These are phyloP conservation scores for Candida schatavii DNA, from an alignment of 805 yeast genomes.

Conservation along the genomic window DNA sequence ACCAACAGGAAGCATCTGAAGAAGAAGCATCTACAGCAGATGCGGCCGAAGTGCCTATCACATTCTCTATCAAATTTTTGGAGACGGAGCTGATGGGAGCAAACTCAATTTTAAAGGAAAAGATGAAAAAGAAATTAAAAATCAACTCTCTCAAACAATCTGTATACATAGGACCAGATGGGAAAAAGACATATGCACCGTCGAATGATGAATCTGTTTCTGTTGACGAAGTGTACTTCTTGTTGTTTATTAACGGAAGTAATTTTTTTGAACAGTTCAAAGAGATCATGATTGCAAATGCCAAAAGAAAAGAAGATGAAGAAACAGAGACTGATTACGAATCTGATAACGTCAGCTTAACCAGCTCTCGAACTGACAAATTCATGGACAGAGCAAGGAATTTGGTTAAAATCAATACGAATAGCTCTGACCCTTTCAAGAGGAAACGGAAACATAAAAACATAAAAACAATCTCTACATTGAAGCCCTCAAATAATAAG, in stretches of 20 bases:
- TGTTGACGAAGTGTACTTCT: constrained; percentile 66
- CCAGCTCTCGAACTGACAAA: neutral
- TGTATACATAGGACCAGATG: constrained; percentile 10
- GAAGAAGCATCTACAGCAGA: constrained; percentile 10
- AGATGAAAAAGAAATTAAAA: constrained; percentile 4
- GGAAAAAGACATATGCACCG: neutral
- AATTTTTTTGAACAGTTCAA: constrained; percentile 41
- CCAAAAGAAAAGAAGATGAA: neutral
- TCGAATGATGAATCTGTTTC: constrained; percentile 34
- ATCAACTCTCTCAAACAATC: neutral
- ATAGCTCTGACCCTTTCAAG: neutral
- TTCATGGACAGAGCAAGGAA: constrained; percentile 8
- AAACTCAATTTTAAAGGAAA: neutral
- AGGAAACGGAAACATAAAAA: too few species aligned
- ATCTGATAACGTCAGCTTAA: neutral
- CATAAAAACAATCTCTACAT: neutral
- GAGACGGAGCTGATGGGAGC: neutral
- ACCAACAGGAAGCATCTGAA: neutral
- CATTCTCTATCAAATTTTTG: neutral
- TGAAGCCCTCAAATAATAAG: neutral
- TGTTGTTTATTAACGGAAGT: constrained; percentile 56
- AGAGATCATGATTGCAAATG: constrained; percentile 18
- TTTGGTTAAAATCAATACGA: constrained; percentile 8
- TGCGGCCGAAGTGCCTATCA: constrained; percentile 7
- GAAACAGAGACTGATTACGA: constrained; percentile 2